phyloP scores from a whole-genome alignment of 441 rosid genomes.

The Breynia disticha region DNA sequence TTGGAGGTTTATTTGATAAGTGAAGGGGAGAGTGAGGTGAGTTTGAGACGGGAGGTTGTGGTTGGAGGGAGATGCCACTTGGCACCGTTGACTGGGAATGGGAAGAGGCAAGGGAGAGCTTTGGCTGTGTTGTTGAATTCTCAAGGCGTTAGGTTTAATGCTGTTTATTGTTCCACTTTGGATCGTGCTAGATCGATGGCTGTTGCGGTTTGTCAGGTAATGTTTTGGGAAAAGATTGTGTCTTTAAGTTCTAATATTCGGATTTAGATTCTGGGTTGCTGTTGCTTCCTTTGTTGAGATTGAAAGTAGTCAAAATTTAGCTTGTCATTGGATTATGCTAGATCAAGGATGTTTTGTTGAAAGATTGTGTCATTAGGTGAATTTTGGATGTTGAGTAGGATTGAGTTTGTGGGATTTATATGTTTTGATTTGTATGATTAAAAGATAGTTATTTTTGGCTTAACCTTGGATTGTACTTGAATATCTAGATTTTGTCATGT shows the following conservation, averaged over 20 bases:
- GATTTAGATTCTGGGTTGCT: too few species aligned
- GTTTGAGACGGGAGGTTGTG: conserved; percentile 63
- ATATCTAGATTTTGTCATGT: too few species aligned
- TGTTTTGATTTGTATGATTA: too few species aligned
- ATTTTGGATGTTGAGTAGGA: too few species aligned
- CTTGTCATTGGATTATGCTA: too few species aligned
- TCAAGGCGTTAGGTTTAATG: conserved; percentile 55
- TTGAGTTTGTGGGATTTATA: too few species aligned
- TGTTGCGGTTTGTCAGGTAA: conserved; percentile 67
- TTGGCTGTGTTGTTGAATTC: conserved; percentile 78
- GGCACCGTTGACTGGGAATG: conserved; percentile 59
- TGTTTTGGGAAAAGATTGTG: not conserved
- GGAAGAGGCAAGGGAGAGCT: conserved; percentile 90
- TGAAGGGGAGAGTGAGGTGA: conserved; percentile 75
- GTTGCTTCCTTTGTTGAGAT: not conserved
- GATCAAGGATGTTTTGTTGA: too few species aligned
- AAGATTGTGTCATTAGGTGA: too few species aligned
- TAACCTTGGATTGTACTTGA: too few species aligned
- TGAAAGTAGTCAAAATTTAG: too few species aligned
- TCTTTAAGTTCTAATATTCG: not conserved
- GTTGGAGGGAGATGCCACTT: conserved; percentile 71
- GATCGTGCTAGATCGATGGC: conserved; percentile 87
- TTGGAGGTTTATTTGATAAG: conserved; percentile 64
- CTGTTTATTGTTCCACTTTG: conserved; percentile 70
- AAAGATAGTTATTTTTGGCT: too few species aligned